phyloP scores from a whole-genome alignment of 2,329 filamentous ascomycete species.

The Leptographium flavum region DNA sequence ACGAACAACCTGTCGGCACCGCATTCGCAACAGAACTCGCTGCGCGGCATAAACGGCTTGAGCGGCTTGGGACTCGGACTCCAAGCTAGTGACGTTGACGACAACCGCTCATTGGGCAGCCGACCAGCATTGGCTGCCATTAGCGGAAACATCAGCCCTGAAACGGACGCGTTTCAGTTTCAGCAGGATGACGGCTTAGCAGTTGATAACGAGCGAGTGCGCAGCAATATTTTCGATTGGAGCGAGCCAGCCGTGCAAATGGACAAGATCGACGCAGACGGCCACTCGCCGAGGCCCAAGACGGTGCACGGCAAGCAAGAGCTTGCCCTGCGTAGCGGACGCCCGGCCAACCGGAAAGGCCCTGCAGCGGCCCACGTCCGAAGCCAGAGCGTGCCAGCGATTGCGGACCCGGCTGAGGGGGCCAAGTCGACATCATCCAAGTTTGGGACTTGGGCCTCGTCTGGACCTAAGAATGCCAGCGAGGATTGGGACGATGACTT shows the following conservation, averaged over 20 bases:
- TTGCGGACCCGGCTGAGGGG: constrained; percentile 46
- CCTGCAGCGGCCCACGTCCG: constrained; percentile 59
- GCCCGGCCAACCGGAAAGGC: constrained; percentile 49
- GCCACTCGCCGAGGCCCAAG: constrained; percentile 49
- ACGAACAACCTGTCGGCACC: constrained; percentile 46
- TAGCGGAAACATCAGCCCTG: constrained; percentile 29
- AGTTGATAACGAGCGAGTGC: constrained; percentile 31
- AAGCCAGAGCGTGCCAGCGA: constrained; percentile 67
- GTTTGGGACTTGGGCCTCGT: constrained; percentile 68
- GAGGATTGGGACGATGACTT: constrained; percentile 90
- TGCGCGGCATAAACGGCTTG: not conserved
- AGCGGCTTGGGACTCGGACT: not conserved
- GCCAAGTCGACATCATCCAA: constrained; percentile 45
- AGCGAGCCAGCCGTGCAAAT: constrained; percentile 45
- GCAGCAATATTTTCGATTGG: constrained; percentile 68
- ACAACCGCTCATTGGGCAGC: constrained; percentile 31
- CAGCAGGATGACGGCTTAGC: not conserved
- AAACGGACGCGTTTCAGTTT: constrained; percentile 19
- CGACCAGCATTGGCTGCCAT: constrained; percentile 38
- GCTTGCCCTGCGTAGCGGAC: constrained; percentile 54
- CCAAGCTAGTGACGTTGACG: not conserved
- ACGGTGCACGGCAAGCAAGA: constrained; percentile 68
- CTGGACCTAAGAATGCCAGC: constrained; percentile 64
- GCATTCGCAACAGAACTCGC: constrained; percentile 30
- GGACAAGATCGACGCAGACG: constrained; percentile 45